phyloP scores from a whole-genome alignment of 768 basidiomycete species.

The Hygrophoropsis aurantiaca region DNA sequence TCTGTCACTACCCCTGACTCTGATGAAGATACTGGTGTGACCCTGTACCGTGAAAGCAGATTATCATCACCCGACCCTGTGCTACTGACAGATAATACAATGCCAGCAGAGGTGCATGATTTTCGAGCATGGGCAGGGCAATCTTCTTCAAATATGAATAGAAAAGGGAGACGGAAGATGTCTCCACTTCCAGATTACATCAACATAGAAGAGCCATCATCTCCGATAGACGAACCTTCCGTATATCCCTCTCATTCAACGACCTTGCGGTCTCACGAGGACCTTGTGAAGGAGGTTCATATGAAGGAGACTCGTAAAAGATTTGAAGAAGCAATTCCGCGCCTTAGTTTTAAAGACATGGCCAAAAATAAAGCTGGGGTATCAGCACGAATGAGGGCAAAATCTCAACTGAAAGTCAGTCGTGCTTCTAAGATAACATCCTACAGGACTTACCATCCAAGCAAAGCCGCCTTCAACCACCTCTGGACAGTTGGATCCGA shows the following conservation, averaged over 20 bases:
- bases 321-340: constrained; percentile 11
- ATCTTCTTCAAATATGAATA: neutral
- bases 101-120: constrained; percentile 8
- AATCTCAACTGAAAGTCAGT: constrained; percentile 18
- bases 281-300: constrained; percentile 10
- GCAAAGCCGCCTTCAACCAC: neutral
- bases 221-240: constrained; percentile 17
- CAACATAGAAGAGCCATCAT: constrained; percentile 8
- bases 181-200: constrained; percentile 11
- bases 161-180: constrained; percentile 22
- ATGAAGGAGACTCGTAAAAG: constrained; percentile 6
- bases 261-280: neutral
- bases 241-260: neutral
- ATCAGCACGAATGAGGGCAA: constrained; percentile 23
- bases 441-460: neutral
- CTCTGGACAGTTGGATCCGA: constrained; percentile 9
- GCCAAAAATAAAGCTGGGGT: neutral
- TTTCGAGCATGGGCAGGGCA: constrained; percentile 22
- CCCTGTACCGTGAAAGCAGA: constrained; percentile 9
- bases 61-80: constrained; percentile 23
- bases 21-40: constrained; percentile 23
- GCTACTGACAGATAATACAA: neutral
- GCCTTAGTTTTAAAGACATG: constrained; percentile 6
- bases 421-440: neutral
- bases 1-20: constrained; percentile 13